phyloP scores from a whole-genome alignment of 495 filamentous ascomycete species.

The Podospora conica region DNA sequence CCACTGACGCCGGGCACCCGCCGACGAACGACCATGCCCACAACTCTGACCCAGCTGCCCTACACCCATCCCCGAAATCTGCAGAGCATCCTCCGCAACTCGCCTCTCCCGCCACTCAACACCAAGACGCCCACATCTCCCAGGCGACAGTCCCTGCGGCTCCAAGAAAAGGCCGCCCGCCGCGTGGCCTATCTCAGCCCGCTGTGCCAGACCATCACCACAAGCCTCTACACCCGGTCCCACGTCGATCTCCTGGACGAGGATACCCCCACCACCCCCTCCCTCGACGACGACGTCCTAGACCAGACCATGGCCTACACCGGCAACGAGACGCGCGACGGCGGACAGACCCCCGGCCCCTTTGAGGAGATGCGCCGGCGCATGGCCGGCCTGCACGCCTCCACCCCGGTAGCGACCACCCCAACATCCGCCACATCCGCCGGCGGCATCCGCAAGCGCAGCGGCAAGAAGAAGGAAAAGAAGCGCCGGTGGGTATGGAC shows the following conservation, averaged over 20 bases:
- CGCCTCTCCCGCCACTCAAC: constrained; percentile 50
- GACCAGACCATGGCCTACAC: constrained; percentile 46
- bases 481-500: constrained; percentile 50
- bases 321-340: constrained; percentile 44
- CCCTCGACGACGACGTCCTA: constrained; percentile 30
- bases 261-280: constrained; percentile 45
- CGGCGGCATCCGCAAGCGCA: constrained; percentile 37
- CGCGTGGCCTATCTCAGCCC: constrained; percentile 51
- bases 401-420: constrained; percentile 26
- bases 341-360: constrained; percentile 50
- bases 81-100: constrained; percentile 73
- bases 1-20: constrained; percentile 27
- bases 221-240: constrained; percentile 48
- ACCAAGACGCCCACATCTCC: constrained; percentile 41
- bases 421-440: constrained; percentile 30
- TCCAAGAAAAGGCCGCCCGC: constrained; percentile 41
- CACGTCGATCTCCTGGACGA: constrained; percentile 50
- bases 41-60: constrained; percentile 34
- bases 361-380: constrained; percentile 53
- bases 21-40: constrained; percentile 34
- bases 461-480: constrained; percentile 41
- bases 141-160: constrained; percentile 40
- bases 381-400: constrained; percentile 40
- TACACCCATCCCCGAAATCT: constrained; percentile 62
- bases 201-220: constrained; percentile 49